Evolutionary conservation across 305 asterid species (phyloP), one percentile per base, ranked within the genome.

Genomic region (Ilex paraguariensis): DNA sequence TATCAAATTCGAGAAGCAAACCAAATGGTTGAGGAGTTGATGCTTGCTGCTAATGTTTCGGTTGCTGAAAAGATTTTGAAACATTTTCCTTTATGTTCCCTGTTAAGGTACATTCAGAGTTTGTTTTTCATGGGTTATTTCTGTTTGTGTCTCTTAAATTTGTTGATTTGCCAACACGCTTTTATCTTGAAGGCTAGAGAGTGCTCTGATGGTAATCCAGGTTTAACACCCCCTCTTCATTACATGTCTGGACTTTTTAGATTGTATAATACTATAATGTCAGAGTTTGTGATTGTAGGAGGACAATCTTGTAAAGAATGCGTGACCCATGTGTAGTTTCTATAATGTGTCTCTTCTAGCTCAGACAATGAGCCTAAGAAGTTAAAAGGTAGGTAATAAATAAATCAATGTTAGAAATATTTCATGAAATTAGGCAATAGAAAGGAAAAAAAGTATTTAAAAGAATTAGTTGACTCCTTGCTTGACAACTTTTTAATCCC

Each of bases 11-110:
- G 93, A 62, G 99, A 90, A 81, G 99, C 99, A 64, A 94, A 94
- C 79, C 99, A 94, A 85, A 94, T 94, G 99, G 91, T 94, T 49
- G 99, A 94, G 75, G 99, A 94, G 85, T 94, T 90, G 73, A 94
- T 94, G 99, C 99, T 94, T 78, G 99, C 97, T 55, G 97, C 99
- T 66, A 94, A 94, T 70, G 86, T 94, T 73, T 87, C 98, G 30
- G 99, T 94, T 75, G 95, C 97, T 72, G 82, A 83, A 79, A 87
- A 88, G 66, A 85, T 94, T 80, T 82, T 94, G 59, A 86, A 90
- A 63, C 93, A 88, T 79, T 94, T 90, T 65, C 82, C 99, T 16
- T 70, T 65, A 70, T 84, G 88, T 68, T 82, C 96, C 32, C 72
- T 94, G 44, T 75, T 94, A 49, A 88, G 99, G 99, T 94, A 71